Percentiles rank a stretch among this genome's conserved stretches.
These are phyloP conservation scores for Schizophyllum commune DNA, from an alignment of 1,284 basidiomycete species.

Conservation along the genomic window DNA sequence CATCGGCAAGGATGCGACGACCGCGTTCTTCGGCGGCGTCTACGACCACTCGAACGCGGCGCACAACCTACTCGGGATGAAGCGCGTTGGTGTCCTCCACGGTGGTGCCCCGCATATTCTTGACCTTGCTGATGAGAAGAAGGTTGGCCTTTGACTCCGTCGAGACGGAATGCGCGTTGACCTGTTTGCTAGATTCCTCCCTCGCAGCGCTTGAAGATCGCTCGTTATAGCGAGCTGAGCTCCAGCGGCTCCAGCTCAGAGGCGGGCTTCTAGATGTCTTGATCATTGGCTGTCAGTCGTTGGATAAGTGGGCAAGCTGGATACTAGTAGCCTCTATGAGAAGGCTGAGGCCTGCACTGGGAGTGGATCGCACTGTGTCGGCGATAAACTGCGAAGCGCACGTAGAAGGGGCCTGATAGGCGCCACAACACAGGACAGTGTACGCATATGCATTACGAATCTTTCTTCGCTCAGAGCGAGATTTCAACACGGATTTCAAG, in stretches of 20 bases:
- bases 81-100: conserved; percentile 68
- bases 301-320: too few species aligned
- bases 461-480: too few species aligned
- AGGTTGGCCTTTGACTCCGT: conserved; percentile 13
- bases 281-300: background rate
- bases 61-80: conserved; percentile 76
- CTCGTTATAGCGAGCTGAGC: conserved; percentile 10
- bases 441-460: too few species aligned
- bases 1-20: conserved; percentile 75
- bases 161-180: too few species aligned
- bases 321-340: background rate
- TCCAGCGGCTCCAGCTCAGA: background rate
- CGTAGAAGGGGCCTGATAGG: too few species aligned
- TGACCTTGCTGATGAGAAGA: conserved; percentile 2
- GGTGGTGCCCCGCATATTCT: conserved; percentile 24
- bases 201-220: conserved; percentile 11
- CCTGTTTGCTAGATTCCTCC: conserved; percentile 3
- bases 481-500: too few species aligned
- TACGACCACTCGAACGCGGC: conserved; percentile 84
- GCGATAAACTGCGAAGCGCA: too few species aligned
- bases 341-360: too few species aligned
- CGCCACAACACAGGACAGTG: too few species aligned
- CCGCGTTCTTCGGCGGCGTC: conserved; percentile 78
- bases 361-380: too few species aligned
- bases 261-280: background rate